Percentiles rank a stretch among this genome's conserved stretches.
Conservation (phyloP, 768 basidiomycete species). For the Chiua virens region DNA sequence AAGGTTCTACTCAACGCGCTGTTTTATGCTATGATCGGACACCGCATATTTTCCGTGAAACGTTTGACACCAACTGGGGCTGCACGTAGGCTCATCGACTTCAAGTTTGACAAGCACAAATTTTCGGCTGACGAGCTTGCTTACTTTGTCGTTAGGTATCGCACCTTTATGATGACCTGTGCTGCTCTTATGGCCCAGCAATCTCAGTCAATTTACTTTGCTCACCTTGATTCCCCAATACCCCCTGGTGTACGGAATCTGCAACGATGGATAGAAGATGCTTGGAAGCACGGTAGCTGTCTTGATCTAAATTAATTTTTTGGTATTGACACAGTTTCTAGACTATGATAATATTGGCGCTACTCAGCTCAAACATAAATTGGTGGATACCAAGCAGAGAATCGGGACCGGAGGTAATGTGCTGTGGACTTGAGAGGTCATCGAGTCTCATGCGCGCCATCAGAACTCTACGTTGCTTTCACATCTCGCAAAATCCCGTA, state of each 20-base stretch:
- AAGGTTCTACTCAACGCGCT: conserved; percentile 52
- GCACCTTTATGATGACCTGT: conserved; percentile 81
- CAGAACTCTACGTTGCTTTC: conserved; percentile 81
- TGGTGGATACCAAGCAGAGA: conserved; percentile 65
- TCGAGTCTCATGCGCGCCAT: not conserved
- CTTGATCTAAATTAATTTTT: not conserved
- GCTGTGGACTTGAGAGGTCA: not conserved
- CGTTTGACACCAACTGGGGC: conserved; percentile 70
- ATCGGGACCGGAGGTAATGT: conserved; percentile 75
- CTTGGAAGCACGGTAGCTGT: conserved; percentile 67
- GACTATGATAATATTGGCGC: conserved; percentile 79
- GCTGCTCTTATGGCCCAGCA: conserved; percentile 68
- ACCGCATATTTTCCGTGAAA: conserved; percentile 57
- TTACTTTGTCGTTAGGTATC: conserved; percentile 52
- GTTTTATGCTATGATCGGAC: conserved; percentile 62
- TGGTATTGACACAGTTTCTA: conserved; percentile 12
- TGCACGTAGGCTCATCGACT: conserved; percentile 40
- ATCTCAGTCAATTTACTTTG: conserved; percentile 59
- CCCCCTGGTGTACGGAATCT: conserved; percentile 72
- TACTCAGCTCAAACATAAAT: conserved; percentile 48
- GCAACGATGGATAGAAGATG: conserved; percentile 77
- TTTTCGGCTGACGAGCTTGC: not conserved
- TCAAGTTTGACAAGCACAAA: conserved; percentile 3
- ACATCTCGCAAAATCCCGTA: conserved; percentile 80
- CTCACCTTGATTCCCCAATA: conserved; percentile 53